Percentiles rank a stretch among this genome's conserved stretches.
Evolutionary conservation across 2,329 filamentous ascomycete species (phyloP).

Genomic region (Waltergamsia citrina): DNA sequence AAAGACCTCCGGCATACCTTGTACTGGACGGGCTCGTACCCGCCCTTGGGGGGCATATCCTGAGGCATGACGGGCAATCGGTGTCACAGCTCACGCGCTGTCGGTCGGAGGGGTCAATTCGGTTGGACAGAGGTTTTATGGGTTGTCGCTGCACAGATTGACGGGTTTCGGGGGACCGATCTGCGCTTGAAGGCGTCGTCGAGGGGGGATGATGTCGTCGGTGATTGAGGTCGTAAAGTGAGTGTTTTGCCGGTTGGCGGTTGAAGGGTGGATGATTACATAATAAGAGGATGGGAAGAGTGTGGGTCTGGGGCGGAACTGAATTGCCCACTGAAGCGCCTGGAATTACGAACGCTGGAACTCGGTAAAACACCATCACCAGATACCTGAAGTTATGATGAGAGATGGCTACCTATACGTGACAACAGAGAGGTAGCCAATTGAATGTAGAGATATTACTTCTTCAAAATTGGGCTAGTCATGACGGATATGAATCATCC

Average conservation of each 20-base stretch:
- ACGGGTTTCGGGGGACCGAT: background rate
- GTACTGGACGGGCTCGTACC: constrained; percentile 95
- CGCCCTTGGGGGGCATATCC: constrained; percentile 92
- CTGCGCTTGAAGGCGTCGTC: background rate
- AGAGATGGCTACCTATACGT: no score
- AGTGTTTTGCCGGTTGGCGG: background rate
- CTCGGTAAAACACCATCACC: no score
- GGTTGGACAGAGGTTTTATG: background rate
- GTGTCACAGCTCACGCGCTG: constrained; percentile 7
- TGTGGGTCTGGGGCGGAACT: no score
- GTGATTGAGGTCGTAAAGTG: background rate
- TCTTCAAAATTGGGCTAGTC: no score
- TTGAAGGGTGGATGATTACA: background rate
- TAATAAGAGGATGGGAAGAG: no score
- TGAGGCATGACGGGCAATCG: constrained; percentile 66
- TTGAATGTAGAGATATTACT: no score
- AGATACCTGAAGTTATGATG: no score
- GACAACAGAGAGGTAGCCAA: no score
- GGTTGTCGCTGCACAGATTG: background rate
- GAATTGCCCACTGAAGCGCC: no score
- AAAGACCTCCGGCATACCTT: constrained; percentile 52
- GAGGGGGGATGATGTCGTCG: background rate
- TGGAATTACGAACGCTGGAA: no score
- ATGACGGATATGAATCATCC: no score
- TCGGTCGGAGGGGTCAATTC: constrained; percentile 1